Evolutionary conservation across 2,329 filamentous ascomycete genomes (phyloP).

Genomic region (Pezizomycotina sp.): DNA sequence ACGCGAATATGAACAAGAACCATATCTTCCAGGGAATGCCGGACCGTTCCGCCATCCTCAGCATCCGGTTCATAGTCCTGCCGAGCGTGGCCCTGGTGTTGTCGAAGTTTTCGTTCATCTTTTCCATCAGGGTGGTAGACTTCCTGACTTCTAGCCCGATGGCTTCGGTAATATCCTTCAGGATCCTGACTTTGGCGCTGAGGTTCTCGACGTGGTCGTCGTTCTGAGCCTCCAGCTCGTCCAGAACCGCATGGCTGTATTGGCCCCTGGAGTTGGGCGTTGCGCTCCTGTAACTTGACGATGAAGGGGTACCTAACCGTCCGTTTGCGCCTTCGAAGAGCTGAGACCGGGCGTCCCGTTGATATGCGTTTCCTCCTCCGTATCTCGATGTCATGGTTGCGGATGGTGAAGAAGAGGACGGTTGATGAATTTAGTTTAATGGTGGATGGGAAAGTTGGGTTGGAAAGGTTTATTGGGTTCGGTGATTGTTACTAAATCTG

Average conservation of each 20-base stretch:
- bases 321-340: constrained; percentile 30
- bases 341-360: constrained; percentile 31
- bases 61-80: constrained; percentile 94
- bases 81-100: constrained; percentile 61
- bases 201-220: constrained; percentile 82
- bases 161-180: constrained; percentile 80
- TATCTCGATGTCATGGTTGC: no score
- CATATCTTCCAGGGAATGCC: constrained; percentile 95
- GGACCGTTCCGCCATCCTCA: constrained; percentile 83
- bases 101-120: constrained; percentile 93
- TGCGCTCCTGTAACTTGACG: no score
- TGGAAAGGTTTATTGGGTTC: no score
- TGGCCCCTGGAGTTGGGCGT: constrained; percentile 46
- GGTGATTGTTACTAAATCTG: no score
- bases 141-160: constrained; percentile 94
- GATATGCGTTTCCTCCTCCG: no score
- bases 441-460: no score
- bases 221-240: constrained; percentile 90
- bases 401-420: no score
- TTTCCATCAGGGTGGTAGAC: constrained; percentile 71
- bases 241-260: constrained; percentile 80
- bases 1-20: constrained; percentile 80
- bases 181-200: constrained; percentile 67
- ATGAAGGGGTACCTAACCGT: no score
- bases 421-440: no score